Evolutionary conservation across 192 early-diverging fungal genomes (phyloP).

Genomic region (Backusella circina): DNA sequence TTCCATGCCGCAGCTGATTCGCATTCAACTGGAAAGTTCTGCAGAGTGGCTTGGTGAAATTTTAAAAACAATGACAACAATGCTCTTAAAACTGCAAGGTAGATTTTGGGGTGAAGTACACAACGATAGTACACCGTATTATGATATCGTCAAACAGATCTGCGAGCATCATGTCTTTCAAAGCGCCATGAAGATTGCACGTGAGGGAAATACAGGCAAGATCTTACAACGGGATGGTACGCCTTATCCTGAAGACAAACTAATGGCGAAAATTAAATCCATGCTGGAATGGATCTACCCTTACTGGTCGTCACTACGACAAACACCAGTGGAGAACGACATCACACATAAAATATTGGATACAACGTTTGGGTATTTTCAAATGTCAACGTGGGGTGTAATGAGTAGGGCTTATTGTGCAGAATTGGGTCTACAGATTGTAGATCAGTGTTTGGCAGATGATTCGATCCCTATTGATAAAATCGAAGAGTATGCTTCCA

Average conservation of each 20-base stretch:
- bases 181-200: slow-evolving; percentile 19
- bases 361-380: slow-evolving; percentile 25
- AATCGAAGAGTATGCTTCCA: slow-evolving; percentile 22
- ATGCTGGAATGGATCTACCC: slow-evolving; percentile 26
- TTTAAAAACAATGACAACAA: slow-evolving; percentile 7
- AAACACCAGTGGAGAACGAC: neutral
- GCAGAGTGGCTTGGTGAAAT: slow-evolving; percentile 19
- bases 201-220: slow-evolving; percentile 11
- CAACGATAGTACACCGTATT: neutral
- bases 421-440: slow-evolving; percentile 18
- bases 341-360: slow-evolving; percentile 24
- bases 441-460: slow-evolving; percentile 10
- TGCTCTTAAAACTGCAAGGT: slow-evolving; percentile 13
- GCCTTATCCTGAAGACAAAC: slow-evolving; percentile 19
- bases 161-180: slow-evolving; percentile 15
- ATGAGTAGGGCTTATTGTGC: slow-evolving; percentile 13
- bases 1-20: neutral
- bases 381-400: slow-evolving; percentile 12
- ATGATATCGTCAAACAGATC: slow-evolving; percentile 10
- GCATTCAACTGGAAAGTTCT: neutral
- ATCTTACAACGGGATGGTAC: slow-evolving; percentile 20
- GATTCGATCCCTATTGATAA: slow-evolving; percentile 1
- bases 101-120: slow-evolving; percentile 11
- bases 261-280: slow-evolving; percentile 15
- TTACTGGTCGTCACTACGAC: slow-evolving; percentile 12